Evolutionary conservation across 495 filamentous ascomycete genomes (phyloP), one percentile per base, ranked within the genome.

Genomic region (Aspergillus bridgeri): DNA sequence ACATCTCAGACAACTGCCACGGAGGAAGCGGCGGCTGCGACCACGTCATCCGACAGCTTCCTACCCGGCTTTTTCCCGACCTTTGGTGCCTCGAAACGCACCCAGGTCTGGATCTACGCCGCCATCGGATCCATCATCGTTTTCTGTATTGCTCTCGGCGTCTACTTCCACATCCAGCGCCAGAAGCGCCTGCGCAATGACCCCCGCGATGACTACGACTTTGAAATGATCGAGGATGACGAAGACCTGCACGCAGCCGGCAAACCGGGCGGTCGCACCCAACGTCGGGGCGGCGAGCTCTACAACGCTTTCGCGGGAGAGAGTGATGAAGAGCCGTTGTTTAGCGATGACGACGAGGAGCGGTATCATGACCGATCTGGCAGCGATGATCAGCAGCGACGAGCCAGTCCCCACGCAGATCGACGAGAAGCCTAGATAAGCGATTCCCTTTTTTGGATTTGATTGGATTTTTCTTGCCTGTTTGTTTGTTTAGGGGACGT

Each of bases 71-170:
- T 92, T 78, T 87, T 98, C 61, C 93, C 94, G 7, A 95, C 91
- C n/a, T 95, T 98, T 62, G 94, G 94, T 54, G 87, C 92, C 38
- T 92, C 89, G 13, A 90, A 91, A 64, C 83, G 85, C 57, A 96
- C 93, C 6, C 91, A 95, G 67, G 83, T 88, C 44, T 98, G 94
- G 94, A 96, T 98, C 54, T 98, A 98, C 65, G 91, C 90, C 47
- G 81, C 92, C 19, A 67, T 94, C 21, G 85, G 78, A 18, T 83
- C 96, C 38, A 98, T 98, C 62, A 77, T 92, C 33, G 71, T 89
- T 17, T 98, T 98, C 77, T 90, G 91, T 73, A 75, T 76, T 48
- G 89, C 85, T 5, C 78, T 98, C 6, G 91, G 85, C 42, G 74
- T 86, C 29, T 98, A 94, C 75, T 80, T 95, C 62, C 89, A 82